These are phyloP conservation scores for Thoreauomyces humboldtii DNA, from an alignment of 192 early-diverging fungal genomes.

Conservation along the genomic window DNA sequence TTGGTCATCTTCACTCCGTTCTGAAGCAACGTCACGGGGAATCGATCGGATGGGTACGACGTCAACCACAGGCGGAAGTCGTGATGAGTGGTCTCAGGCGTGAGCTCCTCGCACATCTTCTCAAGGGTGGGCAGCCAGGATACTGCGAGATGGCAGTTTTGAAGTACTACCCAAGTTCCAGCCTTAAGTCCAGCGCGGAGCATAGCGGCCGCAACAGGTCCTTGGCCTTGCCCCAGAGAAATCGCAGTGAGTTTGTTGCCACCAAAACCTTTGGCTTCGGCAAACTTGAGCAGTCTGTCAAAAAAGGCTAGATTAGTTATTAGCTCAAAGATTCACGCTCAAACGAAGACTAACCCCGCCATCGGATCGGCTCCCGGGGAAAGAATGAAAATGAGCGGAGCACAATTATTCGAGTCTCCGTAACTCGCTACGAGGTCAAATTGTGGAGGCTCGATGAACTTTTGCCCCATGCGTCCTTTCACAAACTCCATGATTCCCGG, in stretches of 20 bases:
- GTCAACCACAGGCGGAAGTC: constrained; percentile 62
- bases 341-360: constrained; percentile 40
- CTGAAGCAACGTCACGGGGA: constrained; percentile 59
- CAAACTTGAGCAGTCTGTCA: constrained; percentile 53
- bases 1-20: constrained; percentile 68
- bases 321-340: neutral
- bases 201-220: constrained; percentile 57
- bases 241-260: constrained; percentile 46
- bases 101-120: constrained; percentile 63
- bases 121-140: constrained; percentile 57
- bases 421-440: constrained; percentile 57
- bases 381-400: constrained; percentile 60
- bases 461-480: constrained; percentile 52
- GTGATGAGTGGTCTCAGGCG: constrained; percentile 50
- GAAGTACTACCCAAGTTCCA: constrained; percentile 58
- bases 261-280: constrained; percentile 49
- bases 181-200: constrained; percentile 49
- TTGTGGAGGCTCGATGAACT: constrained; percentile 61
- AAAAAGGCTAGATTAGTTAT: neutral
- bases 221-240: constrained; percentile 61
- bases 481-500: constrained; percentile 61
- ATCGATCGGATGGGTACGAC: constrained; percentile 58
- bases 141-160: constrained; percentile 64
- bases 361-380: constrained; percentile 62
- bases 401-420: constrained; percentile 50